Evolutionary conservation across 108 stramenopile species (phyloP).

Genomic region (Fragilaria crotonensis): DNA sequence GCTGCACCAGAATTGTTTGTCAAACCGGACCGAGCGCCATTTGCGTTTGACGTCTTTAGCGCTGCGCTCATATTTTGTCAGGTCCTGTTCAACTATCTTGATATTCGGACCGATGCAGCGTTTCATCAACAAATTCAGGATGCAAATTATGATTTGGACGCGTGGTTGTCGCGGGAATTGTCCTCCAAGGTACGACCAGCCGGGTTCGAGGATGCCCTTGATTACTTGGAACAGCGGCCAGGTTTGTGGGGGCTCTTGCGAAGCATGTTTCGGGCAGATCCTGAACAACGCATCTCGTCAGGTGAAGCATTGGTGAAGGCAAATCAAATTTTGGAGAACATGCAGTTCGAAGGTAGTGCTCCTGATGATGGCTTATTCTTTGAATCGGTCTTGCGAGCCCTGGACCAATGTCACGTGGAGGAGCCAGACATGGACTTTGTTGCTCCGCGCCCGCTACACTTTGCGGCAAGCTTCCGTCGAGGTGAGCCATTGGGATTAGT

Average conservation of each 20-base stretch:
- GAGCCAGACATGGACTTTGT: slow-evolving; percentile 1
- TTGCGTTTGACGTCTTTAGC: slow-evolving; percentile 62
- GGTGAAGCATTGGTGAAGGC: slow-evolving; percentile 32
- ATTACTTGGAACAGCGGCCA: slow-evolving; percentile 52
- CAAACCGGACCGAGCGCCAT: slow-evolving; percentile 21
- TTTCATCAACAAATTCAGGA: slow-evolving; percentile 60
- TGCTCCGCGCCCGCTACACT: slow-evolving; percentile 68
- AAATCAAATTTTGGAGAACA: slow-evolving; percentile 17
- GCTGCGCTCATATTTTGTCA: slow-evolving; percentile 63
- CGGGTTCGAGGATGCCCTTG: slow-evolving; percentile 52
- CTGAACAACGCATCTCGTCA: slow-evolving; percentile 40
- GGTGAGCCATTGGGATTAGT: slow-evolving; percentile 46
- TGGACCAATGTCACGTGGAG: slow-evolving; percentile 40
- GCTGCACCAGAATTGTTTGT: slow-evolving; percentile 69
- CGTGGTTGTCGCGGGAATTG: slow-evolving; percentile 48
- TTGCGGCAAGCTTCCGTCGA: slow-evolving; percentile 70
- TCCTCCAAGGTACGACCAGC: slow-evolving; percentile 34
- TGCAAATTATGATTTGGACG: slow-evolving; percentile 57
- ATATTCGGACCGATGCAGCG: slow-evolving; percentile 68
- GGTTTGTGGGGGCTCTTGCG: slow-evolving; percentile 66
- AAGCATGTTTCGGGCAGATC: slow-evolving; percentile 45
- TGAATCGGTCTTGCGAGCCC: slow-evolving; percentile 44
- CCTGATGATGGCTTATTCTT: slow-evolving; percentile 44
- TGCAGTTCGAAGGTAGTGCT: slow-evolving; percentile 17
- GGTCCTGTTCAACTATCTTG: slow-evolving; percentile 64